Conservation (phyloP, 352 stramenopile genomes). For the Globisporangium spiculum region DNA sequence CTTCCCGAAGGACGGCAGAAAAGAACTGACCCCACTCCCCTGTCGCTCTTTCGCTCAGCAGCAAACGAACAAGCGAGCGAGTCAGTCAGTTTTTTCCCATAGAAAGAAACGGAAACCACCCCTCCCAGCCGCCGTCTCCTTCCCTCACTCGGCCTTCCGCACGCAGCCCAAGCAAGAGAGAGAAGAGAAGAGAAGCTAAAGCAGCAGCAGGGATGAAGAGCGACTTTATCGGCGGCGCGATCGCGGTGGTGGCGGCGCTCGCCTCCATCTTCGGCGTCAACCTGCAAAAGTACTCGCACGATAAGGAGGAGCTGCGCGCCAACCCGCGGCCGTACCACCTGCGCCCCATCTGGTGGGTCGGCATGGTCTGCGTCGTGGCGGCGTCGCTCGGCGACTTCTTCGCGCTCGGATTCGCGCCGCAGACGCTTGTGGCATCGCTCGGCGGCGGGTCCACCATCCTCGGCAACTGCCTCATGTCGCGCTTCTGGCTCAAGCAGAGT, state of each 20-base stretch:
- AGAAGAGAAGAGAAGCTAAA: neutral
- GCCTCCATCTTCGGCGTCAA: conserved; percentile 90
- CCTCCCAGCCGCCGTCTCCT: neutral
- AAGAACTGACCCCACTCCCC: neutral
- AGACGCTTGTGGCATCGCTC: conserved; percentile 82
- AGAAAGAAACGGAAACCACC: neutral
- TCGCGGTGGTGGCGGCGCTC: conserved; percentile 73
- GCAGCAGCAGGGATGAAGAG: conserved; percentile 48
- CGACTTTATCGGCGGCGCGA: conserved; percentile 72
- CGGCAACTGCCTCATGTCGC: conserved; percentile 81
- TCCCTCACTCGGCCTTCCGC: conserved; percentile 1
- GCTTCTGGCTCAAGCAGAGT: conserved; percentile 86
- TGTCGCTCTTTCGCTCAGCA: neutral
- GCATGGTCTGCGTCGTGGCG: conserved; percentile 81
- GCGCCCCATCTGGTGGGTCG: conserved; percentile 87
- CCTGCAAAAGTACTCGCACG: conserved; percentile 89
- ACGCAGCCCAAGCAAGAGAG: neutral
- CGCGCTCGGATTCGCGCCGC: conserved; percentile 82
- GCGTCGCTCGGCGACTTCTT: conserved; percentile 85
- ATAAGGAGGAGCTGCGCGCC: conserved; percentile 74
- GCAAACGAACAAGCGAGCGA: neutral
- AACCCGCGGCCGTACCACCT: conserved; percentile 73
- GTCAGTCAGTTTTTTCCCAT: conserved; percentile 7
- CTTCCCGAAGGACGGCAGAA: neutral
- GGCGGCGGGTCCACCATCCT: conserved; percentile 81